A percentile compares a stretch with the other conserved stretches of the same genome.
Evolutionary conservation across 805 yeast genomes (phyloP).

Genomic region (Teunomyces lycoperdinae): DNA sequence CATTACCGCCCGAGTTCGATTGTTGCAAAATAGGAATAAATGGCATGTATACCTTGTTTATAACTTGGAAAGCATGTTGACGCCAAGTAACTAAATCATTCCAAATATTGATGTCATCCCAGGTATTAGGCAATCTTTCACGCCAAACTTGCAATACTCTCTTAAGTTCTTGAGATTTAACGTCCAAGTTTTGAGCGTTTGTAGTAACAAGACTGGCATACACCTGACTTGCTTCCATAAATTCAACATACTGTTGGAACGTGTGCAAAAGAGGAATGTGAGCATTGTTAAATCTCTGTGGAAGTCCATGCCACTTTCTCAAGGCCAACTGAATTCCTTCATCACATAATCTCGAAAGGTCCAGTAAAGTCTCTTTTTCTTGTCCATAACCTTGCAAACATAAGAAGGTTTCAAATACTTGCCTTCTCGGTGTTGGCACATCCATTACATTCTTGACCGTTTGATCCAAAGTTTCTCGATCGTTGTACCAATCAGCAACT

Average conservation of each 20-base stretch:
- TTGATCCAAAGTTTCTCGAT: slow-evolving; percentile 89
- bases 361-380: slow-evolving; percentile 80
- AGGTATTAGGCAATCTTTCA: slow-evolving; percentile 89
- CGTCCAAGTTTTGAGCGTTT: slow-evolving; percentile 87
- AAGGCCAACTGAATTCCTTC: slow-evolving; percentile 94
- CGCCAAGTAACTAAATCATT: slow-evolving; percentile 98
- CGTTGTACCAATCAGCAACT: slow-evolving; percentile 97
- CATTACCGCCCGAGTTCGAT: slow-evolving; percentile 59
- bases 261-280: slow-evolving; percentile 89
- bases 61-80: slow-evolving; percentile 95
- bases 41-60: slow-evolving; percentile 91
- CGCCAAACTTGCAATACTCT: slow-evolving; percentile 97
- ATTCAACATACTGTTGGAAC: slow-evolving; percentile 96
- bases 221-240: slow-evolving; percentile 95
- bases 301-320: slow-evolving; percentile 90
- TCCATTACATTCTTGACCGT: slow-evolving; percentile 96
- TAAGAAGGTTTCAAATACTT: slow-evolving; percentile 90
- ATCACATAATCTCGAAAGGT: slow-evolving; percentile 82
- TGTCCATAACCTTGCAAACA: slow-evolving; percentile 92
- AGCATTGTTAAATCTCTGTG: slow-evolving; percentile 72
- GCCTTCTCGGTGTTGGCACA: slow-evolving; percentile 96
- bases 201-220: slow-evolving; percentile 85
- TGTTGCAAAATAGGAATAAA: slow-evolving; percentile 83
- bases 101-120: slow-evolving; percentile 99
- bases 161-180: slow-evolving; percentile 90